A percentile compares a stretch with the other conserved stretches of the same genome.
These are phyloP conservation scores for Trichoderma simmonsii DNA, from an alignment of 2,329 filamentous ascomycete species.

Conservation along the genomic window DNA sequence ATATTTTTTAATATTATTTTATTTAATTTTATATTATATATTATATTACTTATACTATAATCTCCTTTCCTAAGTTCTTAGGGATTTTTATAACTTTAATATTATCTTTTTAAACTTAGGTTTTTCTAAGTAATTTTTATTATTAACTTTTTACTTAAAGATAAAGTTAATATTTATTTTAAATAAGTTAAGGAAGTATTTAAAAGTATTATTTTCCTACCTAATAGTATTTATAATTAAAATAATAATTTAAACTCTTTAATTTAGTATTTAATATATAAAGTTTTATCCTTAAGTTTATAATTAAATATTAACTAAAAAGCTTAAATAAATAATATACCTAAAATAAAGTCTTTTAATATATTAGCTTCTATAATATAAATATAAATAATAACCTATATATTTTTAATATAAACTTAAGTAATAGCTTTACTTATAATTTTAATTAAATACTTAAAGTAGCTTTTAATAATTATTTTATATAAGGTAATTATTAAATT, in stretches of 20 bases:
- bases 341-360: background rate
- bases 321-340: background rate
- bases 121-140: background rate
- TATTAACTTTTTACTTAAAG: background rate
- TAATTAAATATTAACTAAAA: background rate
- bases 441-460: background rate
- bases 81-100: background rate
- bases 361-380: background rate
- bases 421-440: background rate
- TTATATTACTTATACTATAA: background rate
- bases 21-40: background rate
- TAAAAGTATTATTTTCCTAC: background rate
- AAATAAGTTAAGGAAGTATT: background rate
- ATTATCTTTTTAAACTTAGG: background rate
- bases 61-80: background rate
- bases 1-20: background rate
- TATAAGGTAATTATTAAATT: background rate
- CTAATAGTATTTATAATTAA: background rate
- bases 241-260: background rate
- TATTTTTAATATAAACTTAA: background rate
- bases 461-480: background rate
- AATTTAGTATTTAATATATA: background rate
- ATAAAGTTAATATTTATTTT: background rate
- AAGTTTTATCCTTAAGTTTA: background rate
- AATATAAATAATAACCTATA: background rate